Conservation (phyloP, 2,329 filamentous ascomycete genomes). For the Torrubiella hemipterigena region DNA sequence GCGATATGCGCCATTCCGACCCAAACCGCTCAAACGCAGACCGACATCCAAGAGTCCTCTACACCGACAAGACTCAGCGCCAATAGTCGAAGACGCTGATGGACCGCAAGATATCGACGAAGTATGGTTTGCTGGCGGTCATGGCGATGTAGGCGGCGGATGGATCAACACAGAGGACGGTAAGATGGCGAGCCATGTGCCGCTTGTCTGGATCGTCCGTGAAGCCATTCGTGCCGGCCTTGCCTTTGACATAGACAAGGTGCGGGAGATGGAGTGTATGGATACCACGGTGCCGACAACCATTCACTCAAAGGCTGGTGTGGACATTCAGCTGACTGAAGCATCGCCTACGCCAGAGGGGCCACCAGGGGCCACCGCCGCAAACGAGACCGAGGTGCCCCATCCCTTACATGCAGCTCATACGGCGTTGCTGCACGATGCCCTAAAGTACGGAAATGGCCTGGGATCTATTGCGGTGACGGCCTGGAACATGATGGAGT, state of each 20-base stretch:
- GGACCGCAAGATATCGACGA: conserved; percentile 62
- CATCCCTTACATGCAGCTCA: conserved; percentile 33
- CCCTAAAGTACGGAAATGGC: conserved; percentile 52
- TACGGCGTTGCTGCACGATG: conserved; percentile 53
- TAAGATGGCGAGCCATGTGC: conserved; percentile 56
- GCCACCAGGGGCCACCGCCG: too few species aligned
- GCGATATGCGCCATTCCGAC: conserved; percentile 27
- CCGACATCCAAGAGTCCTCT: neutral
- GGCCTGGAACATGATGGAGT: conserved; percentile 71
- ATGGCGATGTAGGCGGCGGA: conserved; percentile 69
- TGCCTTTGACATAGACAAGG: conserved; percentile 55
- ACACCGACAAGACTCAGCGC: conserved; percentile 8
- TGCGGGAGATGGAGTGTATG: conserved; percentile 53
- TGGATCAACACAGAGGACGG: conserved; percentile 47
- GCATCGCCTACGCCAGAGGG: too few species aligned
- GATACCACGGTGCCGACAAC: conserved; percentile 12
- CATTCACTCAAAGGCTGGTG: neutral
- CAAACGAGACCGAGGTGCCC: neutral
- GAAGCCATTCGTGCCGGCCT: conserved; percentile 52
- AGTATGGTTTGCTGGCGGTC: conserved; percentile 69
- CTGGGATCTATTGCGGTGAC: conserved; percentile 42
- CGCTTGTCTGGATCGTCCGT: conserved; percentile 58
- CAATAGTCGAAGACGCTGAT: conserved; percentile 29
- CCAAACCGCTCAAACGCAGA: conserved; percentile 16
- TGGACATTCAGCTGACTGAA: neutral